Evolutionary conservation across 768 basidiomycete genomes (phyloP), one percentile per base, ranked within the genome.

Genomic region (Lepiota subincarnata): DNA sequence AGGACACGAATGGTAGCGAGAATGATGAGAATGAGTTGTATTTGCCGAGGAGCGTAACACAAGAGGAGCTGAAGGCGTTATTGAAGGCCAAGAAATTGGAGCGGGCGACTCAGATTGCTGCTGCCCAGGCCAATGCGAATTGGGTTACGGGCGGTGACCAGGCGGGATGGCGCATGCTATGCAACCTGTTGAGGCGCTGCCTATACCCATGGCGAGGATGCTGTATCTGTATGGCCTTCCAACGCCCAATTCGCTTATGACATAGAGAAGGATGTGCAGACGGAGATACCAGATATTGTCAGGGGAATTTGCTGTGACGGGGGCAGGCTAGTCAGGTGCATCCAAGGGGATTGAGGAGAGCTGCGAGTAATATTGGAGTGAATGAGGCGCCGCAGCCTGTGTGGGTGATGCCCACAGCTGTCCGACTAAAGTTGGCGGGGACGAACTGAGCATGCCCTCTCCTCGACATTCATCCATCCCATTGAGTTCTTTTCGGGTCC

Each of bases 211-310:
- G 8, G 37, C 52, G 18, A 45, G 44, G 22, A 6, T 88, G 2
- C 76, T 74, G 6, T 79, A 77, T 64, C 85, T 88, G 5, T 89
- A 90, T 69, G 87, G 89, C 61, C 77, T 92, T 20, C 89, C 89
- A 0, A 74, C 78, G 2, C 72, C 80, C 26, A 70, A 76, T 0
- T 72, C 80, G 14, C 89, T 89, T 2, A 86, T 86, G 59, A 93
- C 91, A 2, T 79, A 93, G 2, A 76, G 89, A 46, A 78, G 81
- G 59, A 95, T 95, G 89, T 75, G 42, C 76, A 84, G 51, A 87
- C 84, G 3, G 93, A 96, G 68, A 73, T 96, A 63, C 86, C 87
- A 28, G 93, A 96, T 68, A 87, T 85, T 55, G 70, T 96, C 57
- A 75, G 93, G 18, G 87, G 42, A 89, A 93, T 60, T 65, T 94